Evolutionary conservation across 805 yeast genomes (phyloP).

Genomic region (Limtongia smithiae): DNA sequence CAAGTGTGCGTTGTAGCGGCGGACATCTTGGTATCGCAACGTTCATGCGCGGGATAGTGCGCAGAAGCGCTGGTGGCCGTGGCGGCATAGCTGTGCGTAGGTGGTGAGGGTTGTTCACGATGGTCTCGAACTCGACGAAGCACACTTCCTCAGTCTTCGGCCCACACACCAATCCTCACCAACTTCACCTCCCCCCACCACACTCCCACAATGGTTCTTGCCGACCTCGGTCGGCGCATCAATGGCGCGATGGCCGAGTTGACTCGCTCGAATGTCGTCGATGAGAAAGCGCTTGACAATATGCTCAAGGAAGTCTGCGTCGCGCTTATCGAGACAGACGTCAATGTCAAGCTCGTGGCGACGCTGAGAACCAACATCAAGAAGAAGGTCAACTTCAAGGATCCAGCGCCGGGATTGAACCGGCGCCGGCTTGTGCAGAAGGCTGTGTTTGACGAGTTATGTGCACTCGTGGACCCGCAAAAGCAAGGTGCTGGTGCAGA

Average conservation of each 20-base stretch:
- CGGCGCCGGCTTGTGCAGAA: conserved; percentile 81
- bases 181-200: no score
- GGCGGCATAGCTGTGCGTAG: no score
- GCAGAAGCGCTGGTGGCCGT: no score
- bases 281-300: conserved; percentile 60
- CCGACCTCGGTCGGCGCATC: conserved; percentile 74
- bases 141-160: no score
- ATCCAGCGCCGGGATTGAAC: conserved; percentile 55
- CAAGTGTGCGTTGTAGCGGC: no score
- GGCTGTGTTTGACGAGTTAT: conserved; percentile 89
- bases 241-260: conserved; percentile 68
- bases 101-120: no score
- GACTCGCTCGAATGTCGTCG: conserved; percentile 52
- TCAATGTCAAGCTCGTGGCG: conserved; percentile 79
- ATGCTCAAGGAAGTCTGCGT: conserved; percentile 85
- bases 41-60: no score
- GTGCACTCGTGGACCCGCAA: conserved; percentile 72
- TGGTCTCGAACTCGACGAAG: no score
- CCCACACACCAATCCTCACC: no score
- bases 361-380: conserved; percentile 69
- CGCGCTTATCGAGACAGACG: conserved; percentile 92
- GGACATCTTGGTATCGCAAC: no score
- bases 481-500: conserved; percentile 31
- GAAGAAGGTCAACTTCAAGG: conserved; percentile 50
- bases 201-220: conserved; percentile 85